A percentile compares a stretch with the other conserved stretches of the same genome.
phyloP scores from a whole-genome alignment of 768 basidiomycete species.

The Tulasnella sp. region DNA sequence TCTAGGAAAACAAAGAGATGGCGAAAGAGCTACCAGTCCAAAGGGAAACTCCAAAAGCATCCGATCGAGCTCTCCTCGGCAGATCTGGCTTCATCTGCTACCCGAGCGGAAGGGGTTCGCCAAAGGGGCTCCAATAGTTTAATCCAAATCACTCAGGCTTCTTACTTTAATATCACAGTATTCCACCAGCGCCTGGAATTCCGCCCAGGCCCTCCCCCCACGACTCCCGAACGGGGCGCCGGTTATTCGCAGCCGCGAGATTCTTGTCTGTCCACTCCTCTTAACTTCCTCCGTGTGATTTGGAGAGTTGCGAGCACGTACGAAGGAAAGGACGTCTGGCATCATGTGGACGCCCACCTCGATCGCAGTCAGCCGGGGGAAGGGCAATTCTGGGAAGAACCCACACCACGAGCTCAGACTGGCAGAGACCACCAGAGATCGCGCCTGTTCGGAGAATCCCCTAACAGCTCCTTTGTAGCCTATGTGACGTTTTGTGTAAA shows the following conservation, averaged over 20 bases:
- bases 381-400: neutral
- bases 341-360: neutral
- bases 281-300: neutral
- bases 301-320: neutral
- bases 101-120: too few species aligned
- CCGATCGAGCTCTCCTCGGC: too few species aligned
- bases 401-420: neutral
- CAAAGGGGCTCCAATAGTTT: too few species aligned
- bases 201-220: neutral
- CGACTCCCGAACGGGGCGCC: neutral
- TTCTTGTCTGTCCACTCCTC: neutral
- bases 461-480: neutral
- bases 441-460: neutral
- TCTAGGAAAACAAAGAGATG: too few species aligned
- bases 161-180: neutral
- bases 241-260: neutral
- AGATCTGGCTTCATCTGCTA: too few species aligned
- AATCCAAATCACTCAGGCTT: too few species aligned
- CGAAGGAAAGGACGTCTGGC: neutral
- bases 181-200: neutral
- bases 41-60: too few species aligned
- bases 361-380: neutral
- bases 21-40: too few species aligned
- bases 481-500: too few species aligned
- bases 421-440: neutral